phyloP scores from a whole-genome alignment of 108 stramenopile species.

The Ochromonas danica region DNA sequence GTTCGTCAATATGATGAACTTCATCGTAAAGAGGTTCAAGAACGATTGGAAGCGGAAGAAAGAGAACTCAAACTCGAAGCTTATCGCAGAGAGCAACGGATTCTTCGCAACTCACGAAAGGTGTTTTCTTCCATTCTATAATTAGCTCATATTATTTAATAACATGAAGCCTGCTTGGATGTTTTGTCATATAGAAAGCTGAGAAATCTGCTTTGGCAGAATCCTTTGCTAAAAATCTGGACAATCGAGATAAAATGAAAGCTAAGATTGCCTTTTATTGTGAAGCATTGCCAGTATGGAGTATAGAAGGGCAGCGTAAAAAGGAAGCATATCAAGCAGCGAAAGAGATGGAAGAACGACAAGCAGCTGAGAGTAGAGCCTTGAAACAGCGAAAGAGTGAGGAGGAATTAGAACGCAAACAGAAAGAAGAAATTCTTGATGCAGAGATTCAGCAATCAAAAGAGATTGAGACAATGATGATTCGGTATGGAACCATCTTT shows the following conservation, averaged over 20 bases:
- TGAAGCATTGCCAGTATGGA: neutral
- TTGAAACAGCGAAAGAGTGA: neutral
- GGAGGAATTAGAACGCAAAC: neutral
- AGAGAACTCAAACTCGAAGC: neutral
- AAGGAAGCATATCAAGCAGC: neutral
- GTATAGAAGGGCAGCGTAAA: neutral
- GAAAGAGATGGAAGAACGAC: no score
- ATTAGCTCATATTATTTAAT: neutral
- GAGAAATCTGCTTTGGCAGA: neutral
- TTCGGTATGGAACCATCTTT: slow-evolving; percentile 5
- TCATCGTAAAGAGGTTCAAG: neutral
- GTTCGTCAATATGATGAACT: neutral
- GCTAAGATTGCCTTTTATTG: neutral
- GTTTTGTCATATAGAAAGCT: neutral
- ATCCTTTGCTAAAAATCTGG: neutral
- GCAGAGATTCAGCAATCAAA: neutral
- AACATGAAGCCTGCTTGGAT: neutral
- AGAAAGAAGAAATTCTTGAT: neutral
- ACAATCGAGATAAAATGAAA: neutral
- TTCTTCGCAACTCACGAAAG: neutral
- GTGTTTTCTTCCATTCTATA: neutral
- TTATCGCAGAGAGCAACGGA: neutral
- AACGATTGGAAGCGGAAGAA: neutral
- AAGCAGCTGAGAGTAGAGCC: neutral
- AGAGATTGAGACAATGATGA: slow-evolving; percentile 2